Conservation (phyloP, 2,329 filamentous ascomycete species). For the Trichoderma pleuroti region DNA sequence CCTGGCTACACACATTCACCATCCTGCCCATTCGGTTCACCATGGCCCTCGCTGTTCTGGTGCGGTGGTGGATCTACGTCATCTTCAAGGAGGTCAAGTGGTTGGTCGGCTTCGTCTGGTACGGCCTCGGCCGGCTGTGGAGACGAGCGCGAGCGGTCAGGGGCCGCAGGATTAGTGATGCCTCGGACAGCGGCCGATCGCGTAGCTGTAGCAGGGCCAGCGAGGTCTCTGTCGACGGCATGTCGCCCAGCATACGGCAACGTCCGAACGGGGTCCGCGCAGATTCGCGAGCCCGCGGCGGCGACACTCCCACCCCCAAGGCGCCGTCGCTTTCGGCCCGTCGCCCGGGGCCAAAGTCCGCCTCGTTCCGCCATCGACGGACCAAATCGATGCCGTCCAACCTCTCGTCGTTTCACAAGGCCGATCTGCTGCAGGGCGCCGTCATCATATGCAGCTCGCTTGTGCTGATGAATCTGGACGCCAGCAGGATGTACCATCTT, state of each 20-base stretch:
- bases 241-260: constrained; percentile 10
- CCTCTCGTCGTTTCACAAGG: constrained; percentile 85
- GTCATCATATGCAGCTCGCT: constrained; percentile 83
- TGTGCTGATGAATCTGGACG: constrained; percentile 85
- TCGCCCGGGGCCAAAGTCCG: constrained; percentile 30
- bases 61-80: constrained; percentile 74
- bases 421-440: constrained; percentile 85
- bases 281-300: constrained; percentile 2
- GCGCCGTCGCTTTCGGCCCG: constrained; percentile 24
- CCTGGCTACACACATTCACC: constrained; percentile 95
- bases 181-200: constrained; percentile 38
- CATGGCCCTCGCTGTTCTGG: constrained; percentile 72
- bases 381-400: constrained; percentile 82
- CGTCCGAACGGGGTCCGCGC: constrained; percentile 2
- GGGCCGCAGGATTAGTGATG: constrained; percentile 34
- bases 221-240: constrained; percentile 25
- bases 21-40: constrained; percentile 87
- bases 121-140: constrained; percentile 78
- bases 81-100: constrained; percentile 68
- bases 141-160: constrained; percentile 47
- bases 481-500: constrained; percentile 96
- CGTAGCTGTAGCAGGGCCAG: constrained; percentile 38
- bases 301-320: constrained; percentile 7
- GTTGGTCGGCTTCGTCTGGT: constrained; percentile 72
- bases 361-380: constrained; percentile 60